phyloP scores from a whole-genome alignment of 139 green algal genomes.

The Asterochloris sp. region DNA sequence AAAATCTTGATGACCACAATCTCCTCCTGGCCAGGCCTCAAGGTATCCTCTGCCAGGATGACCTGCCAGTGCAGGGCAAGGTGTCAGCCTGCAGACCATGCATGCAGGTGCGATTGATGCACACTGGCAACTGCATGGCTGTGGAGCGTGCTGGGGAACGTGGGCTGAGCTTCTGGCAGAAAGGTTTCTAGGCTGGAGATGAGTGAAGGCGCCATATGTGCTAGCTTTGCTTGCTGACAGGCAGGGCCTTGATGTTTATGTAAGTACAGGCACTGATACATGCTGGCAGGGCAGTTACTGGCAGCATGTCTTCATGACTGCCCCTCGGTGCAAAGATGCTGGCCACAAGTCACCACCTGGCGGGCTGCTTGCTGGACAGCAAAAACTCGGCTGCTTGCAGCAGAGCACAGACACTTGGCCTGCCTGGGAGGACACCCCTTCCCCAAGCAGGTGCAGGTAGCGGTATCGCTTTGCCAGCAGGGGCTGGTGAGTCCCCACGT shows the following conservation, averaged over 20 bases:
- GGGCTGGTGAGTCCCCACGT: slow-evolving; percentile 36
- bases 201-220: not conserved
- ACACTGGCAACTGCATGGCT: not conserved
- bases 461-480: slow-evolving; percentile 41
- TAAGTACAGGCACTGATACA: too few species aligned
- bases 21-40: not conserved
- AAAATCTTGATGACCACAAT: slow-evolving; percentile 47
- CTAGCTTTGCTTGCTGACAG: not conserved
- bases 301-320: too few species aligned
- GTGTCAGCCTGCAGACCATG: not conserved
- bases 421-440: slow-evolving; percentile 31
- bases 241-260: too few species aligned
- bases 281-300: too few species aligned
- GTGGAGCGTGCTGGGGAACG: not conserved
- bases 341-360: too few species aligned
- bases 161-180: not conserved
- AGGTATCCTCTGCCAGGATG: slow-evolving; percentile 58
- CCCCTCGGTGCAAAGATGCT: too few species aligned
- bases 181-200: not conserved
- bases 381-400: not conserved
- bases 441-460: slow-evolving; percentile 38
- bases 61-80: slow-evolving; percentile 39
- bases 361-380: not conserved
- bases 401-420: not conserved
- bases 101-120: not conserved